Base-by-base conservation (phyloP, 1,284 basidiomycete genomes). In the Xerocomus amazonicus region DNA sequence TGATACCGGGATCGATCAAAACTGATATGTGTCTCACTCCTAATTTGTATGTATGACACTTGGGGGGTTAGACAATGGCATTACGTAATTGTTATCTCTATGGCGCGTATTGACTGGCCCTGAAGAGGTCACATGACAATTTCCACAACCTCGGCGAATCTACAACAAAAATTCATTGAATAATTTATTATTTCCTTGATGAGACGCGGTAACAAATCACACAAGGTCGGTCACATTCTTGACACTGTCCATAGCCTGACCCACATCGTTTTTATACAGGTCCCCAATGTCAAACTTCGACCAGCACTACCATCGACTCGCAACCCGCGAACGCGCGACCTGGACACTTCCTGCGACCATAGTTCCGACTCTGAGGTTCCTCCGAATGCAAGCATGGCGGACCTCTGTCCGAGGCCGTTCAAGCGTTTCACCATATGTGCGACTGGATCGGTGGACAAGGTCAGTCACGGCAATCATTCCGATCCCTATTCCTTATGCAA, bases 271-370 rank as follows among this genome's bases (percentile, higher is more conserved):
- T 16, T 34, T 37, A 5, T 17, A 19, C 51, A 88, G 86, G 84
- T 89, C 7, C 86, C 87, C 2, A 84, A 84, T 69, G 87, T 89
- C 51, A 87, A 83, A 56, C 76, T 89, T 53, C 79, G 84, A 16
- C 83, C 87, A 6, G 78, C 81, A n/a, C 74, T 73, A 36, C 67
- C 64, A 45, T 55, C 54, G 19, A 47, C 57, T n/a, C 51, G 50
- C 19, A n/a, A 46, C 0, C 17, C 47, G 0, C 48, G 39, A 34
- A 29, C 16, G 10, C 34, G 36, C 10, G 56, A 48, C n/a, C 50
- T 4, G 0, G 48, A 55, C 53, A 52, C 47, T 57, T 44, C 56
- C 28, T 59, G 37, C 33, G 60, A 57, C 36, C 50, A 7, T 17
- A 56, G 56, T 43, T 68, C 67, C 6, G 64, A 68, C 51, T 56